Percentiles rank a stretch among this genome's conserved stretches.
Evolutionary conservation across 345 rosid genomes (phyloP).

Genomic region (Laguncularia racemosa): DNA sequence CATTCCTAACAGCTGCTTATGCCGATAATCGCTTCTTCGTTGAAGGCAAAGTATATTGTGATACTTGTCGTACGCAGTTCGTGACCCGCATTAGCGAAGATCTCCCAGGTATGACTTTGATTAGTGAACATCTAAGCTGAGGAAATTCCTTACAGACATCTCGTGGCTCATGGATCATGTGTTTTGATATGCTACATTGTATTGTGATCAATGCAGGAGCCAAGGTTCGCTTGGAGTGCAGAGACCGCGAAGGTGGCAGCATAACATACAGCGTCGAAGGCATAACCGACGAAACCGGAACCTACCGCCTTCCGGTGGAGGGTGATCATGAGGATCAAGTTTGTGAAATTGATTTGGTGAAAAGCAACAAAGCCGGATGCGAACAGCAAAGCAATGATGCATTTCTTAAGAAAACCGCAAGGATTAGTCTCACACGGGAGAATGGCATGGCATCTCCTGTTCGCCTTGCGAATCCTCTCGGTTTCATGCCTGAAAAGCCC

Average conservation of each 20-base stretch:
- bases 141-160: too few species aligned
- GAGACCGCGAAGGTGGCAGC: background rate
- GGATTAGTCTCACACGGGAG: slow-evolving; percentile 13
- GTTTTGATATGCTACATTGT: too few species aligned
- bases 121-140: too few species aligned
- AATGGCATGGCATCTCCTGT: slow-evolving; percentile 3
- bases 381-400: slow-evolving; percentile 7
- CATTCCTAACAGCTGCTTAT: background rate
- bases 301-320: slow-evolving; percentile 11
- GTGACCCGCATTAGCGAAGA: slow-evolving; percentile 1
- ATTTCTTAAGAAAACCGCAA: slow-evolving; percentile 8
- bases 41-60: slow-evolving; percentile 4
- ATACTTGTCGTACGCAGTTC: slow-evolving; percentile 10
- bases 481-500: slow-evolving; percentile 20
- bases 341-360: slow-evolving; percentile 17
- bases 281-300: slow-evolving; percentile 13
- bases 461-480: slow-evolving; percentile 22
- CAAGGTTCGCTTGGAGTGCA: slow-evolving; percentile 22
- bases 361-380: slow-evolving; percentile 16
- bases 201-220: slow-evolving; percentile 11
- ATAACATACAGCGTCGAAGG: slow-evolving; percentile 8
- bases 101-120: background rate
- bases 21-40: slow-evolving; percentile 7
- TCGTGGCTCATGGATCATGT: too few species aligned
- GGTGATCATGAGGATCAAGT: slow-evolving; percentile 30